Evolutionary conservation across 345 rosid genomes (phyloP), one percentile per base, ranked within the genome.

Genomic region (Rhizophora mangle): DNA sequence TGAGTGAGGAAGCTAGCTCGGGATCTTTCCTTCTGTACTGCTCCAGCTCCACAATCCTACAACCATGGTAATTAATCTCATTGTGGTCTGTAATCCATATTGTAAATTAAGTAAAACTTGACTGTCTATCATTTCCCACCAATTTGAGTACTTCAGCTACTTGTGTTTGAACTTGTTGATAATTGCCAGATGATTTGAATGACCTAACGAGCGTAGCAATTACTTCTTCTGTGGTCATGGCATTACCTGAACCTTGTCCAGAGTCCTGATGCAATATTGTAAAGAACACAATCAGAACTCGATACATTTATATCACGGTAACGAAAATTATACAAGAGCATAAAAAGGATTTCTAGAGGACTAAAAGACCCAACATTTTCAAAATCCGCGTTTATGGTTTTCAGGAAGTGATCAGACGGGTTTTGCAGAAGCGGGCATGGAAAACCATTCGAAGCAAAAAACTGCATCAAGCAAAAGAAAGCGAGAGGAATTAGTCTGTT

Each of bases 381-480:
- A 21, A 85, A 85, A 68, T 85, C 89, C 46, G 69, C 77, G 62
- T 85, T 83, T 26, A 83, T 79, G 46, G 82, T 81, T 69, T 76
- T 77, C 52, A 81, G 82, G 64, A 79, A 84, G 59, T 84, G 85
- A 73, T 84, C 85, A 31, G 85, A 79, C 15, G 87, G 87, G 22
- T 77, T 84, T 60, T 77, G 83, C 34, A 77, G 76, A 27, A 55
- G 60, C 3, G 83, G 80, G 53, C 83, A 84, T 18, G 83, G 85
- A 73, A 81, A 84, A 11, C 87, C 88, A 78, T 78, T 85, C 51
- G 26, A 32, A 46, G 87, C 78, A 65, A 87, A 85, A 70, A 87
- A 83, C 91, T 75, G 56, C 30, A 72, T 18, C 13, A 68, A 51
- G 9, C 26, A 65, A 2, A 19, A 22, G 39, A 56, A 27, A 71